Percentiles rank a stretch among this genome's conserved stretches.
Evolutionary conservation across 257 asterid genomes (phyloP).

Genomic region (Nicotiana knightiana): DNA sequence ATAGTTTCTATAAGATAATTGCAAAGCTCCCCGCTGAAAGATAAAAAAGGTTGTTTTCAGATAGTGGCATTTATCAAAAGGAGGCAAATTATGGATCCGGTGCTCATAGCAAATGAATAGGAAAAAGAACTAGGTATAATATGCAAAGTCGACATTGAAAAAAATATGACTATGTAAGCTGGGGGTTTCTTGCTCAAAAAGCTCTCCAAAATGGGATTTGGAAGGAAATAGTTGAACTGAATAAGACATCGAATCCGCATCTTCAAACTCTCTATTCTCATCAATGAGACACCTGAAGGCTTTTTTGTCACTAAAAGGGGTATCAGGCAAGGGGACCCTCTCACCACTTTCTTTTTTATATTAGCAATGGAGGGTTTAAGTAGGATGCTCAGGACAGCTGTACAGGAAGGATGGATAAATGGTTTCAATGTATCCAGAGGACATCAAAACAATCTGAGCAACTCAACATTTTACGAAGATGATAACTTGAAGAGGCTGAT

Average conservation of each 20-base stretch:
- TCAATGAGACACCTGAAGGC: no score
- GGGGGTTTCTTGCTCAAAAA: neutral
- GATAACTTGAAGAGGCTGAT: no score
- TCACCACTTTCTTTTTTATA: no score
- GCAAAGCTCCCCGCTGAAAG: neutral
- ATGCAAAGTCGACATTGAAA: neutral
- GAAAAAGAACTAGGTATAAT: neutral
- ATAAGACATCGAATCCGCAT: neutral
- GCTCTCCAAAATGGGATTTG: neutral
- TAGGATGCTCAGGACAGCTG: no score
- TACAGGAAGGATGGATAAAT: no score
- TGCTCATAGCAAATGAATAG: neutral
- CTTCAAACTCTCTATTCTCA: neutral
- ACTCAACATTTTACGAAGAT: no score
- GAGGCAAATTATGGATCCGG: neutral
- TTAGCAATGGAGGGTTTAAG: no score
- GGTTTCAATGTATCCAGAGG: no score
- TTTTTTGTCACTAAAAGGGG: no score
- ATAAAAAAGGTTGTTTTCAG: neutral
- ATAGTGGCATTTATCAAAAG: neutral
- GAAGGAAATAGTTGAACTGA: neutral
- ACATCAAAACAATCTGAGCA: no score
- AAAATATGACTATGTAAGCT: neutral
- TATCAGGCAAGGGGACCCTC: no score
- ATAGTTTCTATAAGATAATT: neutral